Evolutionary conservation across 2,329 filamentous ascomycete genomes (phyloP), one percentile per base, ranked within the genome.

Genomic region (Tolypocladium amazonense): DNA sequence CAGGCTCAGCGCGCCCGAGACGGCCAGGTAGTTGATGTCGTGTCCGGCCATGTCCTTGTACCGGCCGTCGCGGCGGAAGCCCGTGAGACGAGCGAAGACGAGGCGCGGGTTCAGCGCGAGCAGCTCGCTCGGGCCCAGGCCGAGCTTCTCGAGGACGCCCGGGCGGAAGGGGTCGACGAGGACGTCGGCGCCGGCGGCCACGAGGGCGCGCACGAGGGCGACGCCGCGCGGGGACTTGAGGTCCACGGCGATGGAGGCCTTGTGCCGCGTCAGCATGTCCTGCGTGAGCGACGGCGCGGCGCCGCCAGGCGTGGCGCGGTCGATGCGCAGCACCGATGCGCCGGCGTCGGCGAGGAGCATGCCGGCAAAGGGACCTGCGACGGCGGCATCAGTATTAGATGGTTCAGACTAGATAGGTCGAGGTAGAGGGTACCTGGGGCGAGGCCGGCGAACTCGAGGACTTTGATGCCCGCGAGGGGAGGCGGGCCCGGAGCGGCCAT

Each of bases 11-110:
- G 89, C 87, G 0, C 93, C 93, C 0, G 88, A 89, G 0, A 96
- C 90, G 56, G 92, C 90, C 50, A 97, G 87, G 74, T 97, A 97
- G 71, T 97, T 97, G 72, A 97, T 96, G 71, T 97, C 92, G 71
- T 97, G 92, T 53, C 92, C 92, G 0, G 92, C 92, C 92, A 96
- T 97, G 68, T 82, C 76, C 56, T 83, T 84, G 75, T 96, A 97
- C 67, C 85, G 87, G 0, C 92, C 93, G 74, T 95, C 90, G 45
- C 92, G 81, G 15, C 93, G 81, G 73, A 97, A 97, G 0, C 93
- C 93, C 2, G 92, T 94, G 83, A 97, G 88, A 47, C 93, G 87
- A 9, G 84, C 91, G 60, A 96, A 86, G 58, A 97, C 85, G 2
- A 97, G 76, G 0, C 87, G 79, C 14, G 87, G 88, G 72, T 97